These are phyloP conservation scores for Camellia granthamiana DNA, from an alignment of 148 eudicot genomes.

Conservation along the genomic window DNA sequence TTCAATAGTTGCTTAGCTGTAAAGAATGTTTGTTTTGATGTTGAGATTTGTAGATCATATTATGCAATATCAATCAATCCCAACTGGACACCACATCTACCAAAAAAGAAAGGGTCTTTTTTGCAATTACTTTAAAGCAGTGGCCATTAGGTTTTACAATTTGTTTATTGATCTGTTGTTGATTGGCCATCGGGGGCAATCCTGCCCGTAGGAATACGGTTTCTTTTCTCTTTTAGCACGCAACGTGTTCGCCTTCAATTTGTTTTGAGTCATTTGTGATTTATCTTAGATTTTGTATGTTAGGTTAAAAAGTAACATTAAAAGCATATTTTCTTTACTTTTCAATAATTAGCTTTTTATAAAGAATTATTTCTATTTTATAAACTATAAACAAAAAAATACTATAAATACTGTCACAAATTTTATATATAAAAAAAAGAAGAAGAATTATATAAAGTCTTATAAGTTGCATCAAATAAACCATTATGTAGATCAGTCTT, in stretches of 20 bases:
- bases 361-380: too few relatives aligned
- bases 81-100: background rate
- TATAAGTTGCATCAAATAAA: too few relatives aligned
- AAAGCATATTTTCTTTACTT: too few relatives aligned
- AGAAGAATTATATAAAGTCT: too few relatives aligned
- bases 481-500: too few relatives aligned
- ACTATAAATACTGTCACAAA: too few relatives aligned
- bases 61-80: too few relatives aligned
- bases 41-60: background rate
- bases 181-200: background rate
- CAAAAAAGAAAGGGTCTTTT: background rate
- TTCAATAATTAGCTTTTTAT: too few relatives aligned
- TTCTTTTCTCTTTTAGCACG: constrained; percentile 16
- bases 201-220: background rate
- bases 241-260: background rate
- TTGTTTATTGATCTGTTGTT: background rate
- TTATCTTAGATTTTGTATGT: constrained; percentile 8
- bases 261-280: background rate
- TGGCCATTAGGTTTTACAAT: background rate
- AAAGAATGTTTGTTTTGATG: background rate
- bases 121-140: background rate
- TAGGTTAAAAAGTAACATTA: background rate
- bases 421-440: too few relatives aligned
- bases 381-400: too few relatives aligned
- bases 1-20: too few relatives aligned